These are phyloP conservation scores for Penicillium sumatraense DNA, from an alignment of 2,329 filamentous ascomycete species.

Conservation along the genomic window DNA sequence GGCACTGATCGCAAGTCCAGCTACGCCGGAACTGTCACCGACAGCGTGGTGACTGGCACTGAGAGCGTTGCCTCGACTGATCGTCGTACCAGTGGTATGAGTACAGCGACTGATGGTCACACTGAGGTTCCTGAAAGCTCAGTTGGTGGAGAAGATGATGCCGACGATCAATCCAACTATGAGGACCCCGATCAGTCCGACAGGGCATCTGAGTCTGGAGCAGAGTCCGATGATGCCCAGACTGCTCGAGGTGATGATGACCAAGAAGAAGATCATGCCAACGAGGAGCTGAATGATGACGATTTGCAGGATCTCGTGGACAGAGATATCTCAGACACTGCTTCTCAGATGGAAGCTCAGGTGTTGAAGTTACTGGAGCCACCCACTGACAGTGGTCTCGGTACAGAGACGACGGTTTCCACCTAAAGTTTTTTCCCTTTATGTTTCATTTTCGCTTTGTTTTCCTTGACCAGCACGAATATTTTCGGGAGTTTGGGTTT, in stretches of 20 bases:
- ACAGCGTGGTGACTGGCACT: slow-evolving; percentile 46
- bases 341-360: slow-evolving; percentile 24
- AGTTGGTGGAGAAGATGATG: slow-evolving; percentile 18
- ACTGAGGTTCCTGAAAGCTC: slow-evolving; percentile 30
- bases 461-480: no score
- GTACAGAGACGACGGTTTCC: slow-evolving; percentile 31
- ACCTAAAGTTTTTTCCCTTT: not conserved
- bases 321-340: slow-evolving; percentile 15
- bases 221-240: slow-evolving; percentile 19
- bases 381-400: slow-evolving; percentile 36
- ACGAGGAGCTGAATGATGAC: slow-evolving; percentile 21
- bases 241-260: slow-evolving; percentile 24
- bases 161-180: slow-evolving; percentile 21
- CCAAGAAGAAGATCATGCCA: slow-evolving; percentile 15
- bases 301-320: slow-evolving; percentile 19
- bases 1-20: slow-evolving; percentile 32
- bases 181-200: slow-evolving; percentile 22
- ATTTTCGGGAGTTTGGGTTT: slow-evolving; percentile 5
- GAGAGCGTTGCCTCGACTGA: slow-evolving; percentile 47
- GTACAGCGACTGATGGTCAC: slow-evolving; percentile 34
- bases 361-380: slow-evolving; percentile 35
- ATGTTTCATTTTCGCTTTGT: slow-evolving; percentile 5
- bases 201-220: slow-evolving; percentile 23
- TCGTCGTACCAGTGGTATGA: slow-evolving; percentile 45
- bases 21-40: slow-evolving; percentile 43